Percentiles rank a stretch among this genome's conserved stretches.
Evolutionary conservation across 1,139 yeast genomes (phyloP).

Genomic region (Geotrichum aggregatum): DNA sequence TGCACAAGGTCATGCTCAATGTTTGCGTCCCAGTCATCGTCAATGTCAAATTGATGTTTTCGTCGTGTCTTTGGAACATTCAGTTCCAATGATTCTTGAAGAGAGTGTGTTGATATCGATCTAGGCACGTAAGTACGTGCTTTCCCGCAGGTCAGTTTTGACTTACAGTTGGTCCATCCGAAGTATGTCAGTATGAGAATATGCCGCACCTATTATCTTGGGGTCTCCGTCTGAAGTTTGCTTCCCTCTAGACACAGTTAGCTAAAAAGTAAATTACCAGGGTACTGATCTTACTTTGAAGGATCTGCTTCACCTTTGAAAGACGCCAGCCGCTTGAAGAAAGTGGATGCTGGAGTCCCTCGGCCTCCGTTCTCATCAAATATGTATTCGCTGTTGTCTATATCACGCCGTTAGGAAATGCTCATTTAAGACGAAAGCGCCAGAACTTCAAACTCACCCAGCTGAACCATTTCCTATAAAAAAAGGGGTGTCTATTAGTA

Average conservation of each 20-base stretch:
- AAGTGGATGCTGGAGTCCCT: conserved; percentile 59
- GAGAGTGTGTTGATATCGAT: conserved; percentile 19
- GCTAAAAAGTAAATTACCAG: neutral
- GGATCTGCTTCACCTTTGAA: conserved; percentile 22
- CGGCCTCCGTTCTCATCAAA: conserved; percentile 67
- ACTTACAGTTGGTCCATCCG: conserved; percentile 25
- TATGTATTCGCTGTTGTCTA: conserved; percentile 53
- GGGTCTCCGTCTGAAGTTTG: conserved; percentile 32
- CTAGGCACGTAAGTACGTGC: neutral
- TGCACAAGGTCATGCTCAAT: conserved; percentile 52
- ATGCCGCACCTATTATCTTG: conserved; percentile 44
- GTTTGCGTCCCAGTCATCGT: conserved; percentile 91
- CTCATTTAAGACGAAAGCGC: neutral
- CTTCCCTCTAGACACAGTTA: neutral
- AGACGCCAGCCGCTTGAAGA: conserved; percentile 50
- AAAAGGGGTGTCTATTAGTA: neutral
- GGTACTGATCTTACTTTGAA: conserved; percentile 14
- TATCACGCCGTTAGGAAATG: neutral
- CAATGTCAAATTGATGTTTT: conserved; percentile 50
- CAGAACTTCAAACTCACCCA: conserved; percentile 40
- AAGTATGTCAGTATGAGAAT: conserved; percentile 40
- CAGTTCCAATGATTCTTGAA: conserved; percentile 14
- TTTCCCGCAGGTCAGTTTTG: neutral
- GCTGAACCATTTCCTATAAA: conserved; percentile 54
- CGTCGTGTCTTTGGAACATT: conserved; percentile 9